A percentile compares a stretch with the other conserved stretches of the same genome.
phyloP scores from a whole-genome alignment of 2,329 filamentous ascomycete species.

The Xylariomycetidae sp. region DNA sequence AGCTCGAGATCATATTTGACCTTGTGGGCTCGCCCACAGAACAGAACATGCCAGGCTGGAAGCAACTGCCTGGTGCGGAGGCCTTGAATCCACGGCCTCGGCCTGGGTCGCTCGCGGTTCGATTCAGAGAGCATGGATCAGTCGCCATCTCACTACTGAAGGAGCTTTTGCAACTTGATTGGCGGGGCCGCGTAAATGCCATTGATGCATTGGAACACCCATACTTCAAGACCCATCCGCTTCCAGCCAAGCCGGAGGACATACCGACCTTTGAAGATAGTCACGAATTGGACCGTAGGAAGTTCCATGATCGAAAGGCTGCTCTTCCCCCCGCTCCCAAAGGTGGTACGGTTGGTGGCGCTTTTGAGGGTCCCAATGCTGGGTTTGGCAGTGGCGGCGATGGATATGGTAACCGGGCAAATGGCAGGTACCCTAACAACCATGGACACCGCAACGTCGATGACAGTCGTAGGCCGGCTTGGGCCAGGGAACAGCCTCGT shows the following conservation, averaged over 20 bases:
- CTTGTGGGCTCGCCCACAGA: conserved; percentile 87
- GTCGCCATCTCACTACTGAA: conserved; percentile 74
- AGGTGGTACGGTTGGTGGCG: conserved; percentile 81
- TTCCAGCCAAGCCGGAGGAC: conserved; percentile 77
- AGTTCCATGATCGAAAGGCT: conserved; percentile 80
- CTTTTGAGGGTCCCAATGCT: conserved; percentile 43
- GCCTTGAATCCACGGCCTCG: conserved; percentile 59
- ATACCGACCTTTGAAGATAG: conserved; percentile 92
- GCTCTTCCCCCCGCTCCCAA: conserved; percentile 85
- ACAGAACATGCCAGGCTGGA: conserved; percentile 90
- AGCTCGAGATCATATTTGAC: conserved; percentile 90
- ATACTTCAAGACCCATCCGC: conserved; percentile 77
- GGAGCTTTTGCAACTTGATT: conserved; percentile 83
- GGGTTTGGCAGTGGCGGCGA: conserved; percentile 50
- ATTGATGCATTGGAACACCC: conserved; percentile 89
- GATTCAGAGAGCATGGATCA: conserved; percentile 70
- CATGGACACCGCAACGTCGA: conserved; percentile 30
- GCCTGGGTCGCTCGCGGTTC: conserved; percentile 61
- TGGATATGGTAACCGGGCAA: conserved; percentile 46
- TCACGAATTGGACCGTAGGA: conserved; percentile 91
- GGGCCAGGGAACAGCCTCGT: conserved; percentile 44
- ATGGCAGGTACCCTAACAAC: conserved; percentile 38
- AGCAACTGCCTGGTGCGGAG: conserved; percentile 74
- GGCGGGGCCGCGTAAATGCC: conserved; percentile 83
- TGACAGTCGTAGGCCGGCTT: conserved; percentile 42